Percentiles rank a stretch among this genome's conserved stretches.
Conservation (phyloP, 306 rosid genomes). For the Castanopsis chinensis region DNA sequence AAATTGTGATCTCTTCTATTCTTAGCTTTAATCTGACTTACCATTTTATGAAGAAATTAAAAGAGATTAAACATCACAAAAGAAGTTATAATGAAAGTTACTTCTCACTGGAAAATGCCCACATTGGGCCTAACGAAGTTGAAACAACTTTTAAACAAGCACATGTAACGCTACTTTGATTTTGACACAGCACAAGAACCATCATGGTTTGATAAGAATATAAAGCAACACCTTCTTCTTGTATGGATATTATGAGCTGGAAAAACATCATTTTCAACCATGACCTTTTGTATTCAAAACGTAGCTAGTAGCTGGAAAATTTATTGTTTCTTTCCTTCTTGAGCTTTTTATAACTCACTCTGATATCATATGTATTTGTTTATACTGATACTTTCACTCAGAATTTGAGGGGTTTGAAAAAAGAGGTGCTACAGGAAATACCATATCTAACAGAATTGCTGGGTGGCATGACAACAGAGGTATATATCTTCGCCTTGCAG, state of each 20-base stretch:
- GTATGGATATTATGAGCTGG: conserved; percentile 5
- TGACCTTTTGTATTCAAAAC: not conserved
- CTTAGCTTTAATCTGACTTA: no score
- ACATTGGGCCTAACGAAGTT: not conserved
- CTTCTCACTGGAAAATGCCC: not conserved
- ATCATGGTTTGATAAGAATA: not conserved
- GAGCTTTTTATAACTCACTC: conserved; percentile 9
- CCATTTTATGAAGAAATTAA: not conserved
- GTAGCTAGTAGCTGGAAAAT: not conserved
- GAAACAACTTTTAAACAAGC: not conserved
- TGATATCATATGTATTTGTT: conserved; percentile 22
- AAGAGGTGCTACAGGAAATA: conserved; percentile 55
- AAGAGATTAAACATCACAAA: not conserved
- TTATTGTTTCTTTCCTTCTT: conserved; percentile 8
- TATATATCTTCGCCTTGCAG: conserved; percentile 28
- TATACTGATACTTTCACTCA: conserved; percentile 37
- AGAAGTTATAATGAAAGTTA: not conserved
- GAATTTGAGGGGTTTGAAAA: conserved; percentile 54
- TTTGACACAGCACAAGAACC: conserved; percentile 10
- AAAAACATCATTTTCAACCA: conserved; percentile 11
- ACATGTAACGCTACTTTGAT: conserved; percentile 9
- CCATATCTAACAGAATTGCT: conserved; percentile 54
- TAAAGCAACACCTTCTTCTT: not conserved
- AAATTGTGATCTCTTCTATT: conserved; percentile 1
- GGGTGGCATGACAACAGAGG: conserved; percentile 51